phyloP scores from a whole-genome alignment of 257 asterid genomes.

The Rauvolfia tetraphylla region DNA sequence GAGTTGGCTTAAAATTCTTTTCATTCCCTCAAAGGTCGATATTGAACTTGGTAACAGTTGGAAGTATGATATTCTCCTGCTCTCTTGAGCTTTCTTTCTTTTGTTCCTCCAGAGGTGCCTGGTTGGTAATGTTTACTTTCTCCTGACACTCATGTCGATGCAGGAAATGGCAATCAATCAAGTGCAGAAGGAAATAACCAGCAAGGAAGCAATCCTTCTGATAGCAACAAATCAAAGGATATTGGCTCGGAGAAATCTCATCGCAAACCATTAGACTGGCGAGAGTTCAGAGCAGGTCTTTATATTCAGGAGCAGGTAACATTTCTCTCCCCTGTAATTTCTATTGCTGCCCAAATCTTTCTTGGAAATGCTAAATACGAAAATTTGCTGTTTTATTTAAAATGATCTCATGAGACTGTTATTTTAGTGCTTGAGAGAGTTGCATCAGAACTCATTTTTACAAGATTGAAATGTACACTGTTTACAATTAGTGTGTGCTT shows the following conservation, averaged over 20 bases:
- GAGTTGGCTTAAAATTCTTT: neutral
- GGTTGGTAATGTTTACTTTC: constrained; percentile 5
- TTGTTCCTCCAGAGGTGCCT: neutral
- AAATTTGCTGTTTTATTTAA: neutral
- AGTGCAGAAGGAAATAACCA: constrained; percentile 59
- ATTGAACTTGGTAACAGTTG: neutral
- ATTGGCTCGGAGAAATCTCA: constrained; percentile 42
- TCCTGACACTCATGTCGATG: constrained; percentile 9
- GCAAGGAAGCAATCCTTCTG: constrained; percentile 52
- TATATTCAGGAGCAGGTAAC: constrained; percentile 41
- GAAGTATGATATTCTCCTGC: neutral
- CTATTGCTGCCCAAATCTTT: neutral
- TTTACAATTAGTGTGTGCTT: constrained; percentile 11
- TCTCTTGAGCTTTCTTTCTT: neutral
- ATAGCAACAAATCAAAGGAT: constrained; percentile 45
- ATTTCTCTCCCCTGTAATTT: neutral
- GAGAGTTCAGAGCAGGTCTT: constrained; percentile 50
- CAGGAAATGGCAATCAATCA: constrained; percentile 38
- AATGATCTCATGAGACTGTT: neutral
- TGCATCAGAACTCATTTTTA: neutral
- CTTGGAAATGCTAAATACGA: constrained; percentile 8
- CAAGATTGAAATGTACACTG: neutral
- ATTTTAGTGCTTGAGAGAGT: neutral
- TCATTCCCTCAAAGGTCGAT: neutral
- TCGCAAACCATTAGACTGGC: constrained; percentile 62